phyloP scores from a whole-genome alignment of 164 flowering plant species.

The Sedum album region DNA sequence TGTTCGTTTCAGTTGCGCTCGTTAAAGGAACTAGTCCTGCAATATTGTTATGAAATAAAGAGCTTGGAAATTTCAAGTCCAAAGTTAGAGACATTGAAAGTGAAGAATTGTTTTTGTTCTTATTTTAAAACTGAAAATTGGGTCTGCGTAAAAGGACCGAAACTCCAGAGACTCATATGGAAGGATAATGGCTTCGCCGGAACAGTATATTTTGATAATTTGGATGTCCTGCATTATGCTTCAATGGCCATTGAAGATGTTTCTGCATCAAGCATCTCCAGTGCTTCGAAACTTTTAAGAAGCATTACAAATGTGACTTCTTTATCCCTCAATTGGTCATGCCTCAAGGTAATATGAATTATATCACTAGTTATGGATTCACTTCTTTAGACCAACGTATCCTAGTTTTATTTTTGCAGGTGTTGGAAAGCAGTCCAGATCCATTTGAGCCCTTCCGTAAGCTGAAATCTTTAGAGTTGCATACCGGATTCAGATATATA shows the following conservation, averaged over 20 bases:
- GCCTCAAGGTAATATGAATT: constrained; percentile 31
- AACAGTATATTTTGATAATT: constrained; percentile 15
- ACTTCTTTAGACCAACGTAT: neutral
- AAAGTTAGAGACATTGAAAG: constrained; percentile 28
- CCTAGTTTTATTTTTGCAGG: constrained; percentile 20
- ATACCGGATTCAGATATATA: constrained; percentile 23
- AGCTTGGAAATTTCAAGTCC: constrained; percentile 25
- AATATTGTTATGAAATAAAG: constrained; percentile 27
- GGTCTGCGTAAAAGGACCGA: constrained; percentile 32
- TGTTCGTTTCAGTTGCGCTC: constrained; percentile 25
- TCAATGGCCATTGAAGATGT: constrained; percentile 19
- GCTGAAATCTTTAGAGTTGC: constrained; percentile 29
- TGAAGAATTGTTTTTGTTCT: constrained; percentile 26
- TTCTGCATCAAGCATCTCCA: constrained; percentile 15
- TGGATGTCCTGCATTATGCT: constrained; percentile 24
- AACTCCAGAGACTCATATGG: constrained; percentile 27
- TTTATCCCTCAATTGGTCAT: constrained; percentile 24
- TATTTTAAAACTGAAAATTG: constrained; percentile 15
- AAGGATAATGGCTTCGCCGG: constrained; percentile 25
- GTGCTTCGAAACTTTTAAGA: constrained; percentile 24
- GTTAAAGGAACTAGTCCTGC: constrained; percentile 27
- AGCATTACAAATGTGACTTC: constrained; percentile 27
- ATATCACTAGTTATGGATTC: neutral
- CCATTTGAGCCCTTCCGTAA: constrained; percentile 20
- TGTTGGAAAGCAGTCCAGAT: constrained; percentile 20